Percentiles rank a stretch among this genome's conserved stretches.
Evolutionary conservation across 2,329 filamentous ascomycete genomes (phyloP).

Genomic region (Tolypocladium paradoxum): DNA sequence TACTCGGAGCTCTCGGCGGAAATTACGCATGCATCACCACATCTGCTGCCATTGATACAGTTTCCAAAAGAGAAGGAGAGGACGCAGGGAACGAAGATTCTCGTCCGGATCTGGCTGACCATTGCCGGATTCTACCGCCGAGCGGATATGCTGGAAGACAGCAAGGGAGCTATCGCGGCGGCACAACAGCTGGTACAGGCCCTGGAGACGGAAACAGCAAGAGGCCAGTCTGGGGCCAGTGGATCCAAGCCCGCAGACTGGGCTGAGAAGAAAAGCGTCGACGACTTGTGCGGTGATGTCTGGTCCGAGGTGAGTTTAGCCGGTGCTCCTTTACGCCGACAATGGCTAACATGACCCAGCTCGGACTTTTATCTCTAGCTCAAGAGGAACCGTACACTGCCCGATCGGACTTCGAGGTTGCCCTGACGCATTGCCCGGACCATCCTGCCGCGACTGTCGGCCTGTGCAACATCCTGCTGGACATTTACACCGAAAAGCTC

Average conservation of each 20-base stretch:
- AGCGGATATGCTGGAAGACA: conserved; percentile 69
- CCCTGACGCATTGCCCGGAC: conserved; percentile 67
- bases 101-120: conserved; percentile 81
- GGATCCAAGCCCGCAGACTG: conserved; percentile 57
- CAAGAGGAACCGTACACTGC: conserved; percentile 57
- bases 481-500: conserved; percentile 65
- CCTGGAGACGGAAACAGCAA: conserved; percentile 57
- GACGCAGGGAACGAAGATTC: conserved; percentile 36
- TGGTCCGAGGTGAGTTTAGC: conserved; percentile 58
- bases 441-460: conserved; percentile 73
- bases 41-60: conserved; percentile 39
- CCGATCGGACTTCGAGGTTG: conserved; percentile 69
- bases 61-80: conserved; percentile 44
- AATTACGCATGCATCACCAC: conserved; percentile 32
- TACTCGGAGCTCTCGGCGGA: conserved; percentile 28
- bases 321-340: background rate
- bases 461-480: conserved; percentile 73
- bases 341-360: conserved; percentile 31
- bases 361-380: conserved; percentile 55
- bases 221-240: conserved; percentile 50
- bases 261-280: conserved; percentile 71
- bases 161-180: conserved; percentile 68
- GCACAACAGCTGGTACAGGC: conserved; percentile 64
- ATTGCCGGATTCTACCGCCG: conserved; percentile 81
- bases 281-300: conserved; percentile 77